A percentile compares a stretch with the other conserved stretches of the same genome.
Evolutionary conservation across 2,329 filamentous ascomycete species (phyloP).

Genomic region (Penicillium vulpinum): DNA sequence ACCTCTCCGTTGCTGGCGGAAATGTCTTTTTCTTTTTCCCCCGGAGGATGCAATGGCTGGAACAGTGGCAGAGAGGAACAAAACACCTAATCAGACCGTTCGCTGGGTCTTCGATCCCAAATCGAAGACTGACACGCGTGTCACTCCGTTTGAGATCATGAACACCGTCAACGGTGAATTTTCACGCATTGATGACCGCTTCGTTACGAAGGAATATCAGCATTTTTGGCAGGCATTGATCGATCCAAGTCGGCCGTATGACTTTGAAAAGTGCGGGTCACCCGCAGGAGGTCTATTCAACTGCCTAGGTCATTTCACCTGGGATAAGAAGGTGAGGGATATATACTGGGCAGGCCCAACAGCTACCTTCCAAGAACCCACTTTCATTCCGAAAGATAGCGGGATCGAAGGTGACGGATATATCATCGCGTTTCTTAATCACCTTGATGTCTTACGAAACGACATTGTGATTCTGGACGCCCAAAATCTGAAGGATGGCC

Average conservation of each 20-base stretch:
- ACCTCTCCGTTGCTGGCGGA: slow-evolving; percentile 33
- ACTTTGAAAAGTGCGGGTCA: slow-evolving; percentile 28
- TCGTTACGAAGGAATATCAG: slow-evolving; percentile 45
- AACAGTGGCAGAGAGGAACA: slow-evolving; percentile 13
- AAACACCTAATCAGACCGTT: slow-evolving; percentile 23
- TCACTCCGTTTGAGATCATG: no score
- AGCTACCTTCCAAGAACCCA: slow-evolving; percentile 32
- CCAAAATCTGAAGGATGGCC: slow-evolving; percentile 28
- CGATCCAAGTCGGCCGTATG: slow-evolving; percentile 27
- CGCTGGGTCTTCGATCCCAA: slow-evolving; percentile 35
- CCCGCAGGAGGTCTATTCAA: slow-evolving; percentile 25
- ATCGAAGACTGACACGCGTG: no score
- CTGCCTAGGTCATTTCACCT: slow-evolving; percentile 19
- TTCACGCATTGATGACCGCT: slow-evolving; percentile 32
- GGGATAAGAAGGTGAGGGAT: slow-evolving; percentile 17
- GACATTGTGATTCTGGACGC: slow-evolving; percentile 40
- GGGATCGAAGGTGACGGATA: slow-evolving; percentile 37
- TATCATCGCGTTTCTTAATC: slow-evolving; percentile 32
- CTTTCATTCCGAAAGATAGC: slow-evolving; percentile 27
- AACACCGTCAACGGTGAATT: no score
- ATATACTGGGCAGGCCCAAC: slow-evolving; percentile 30
- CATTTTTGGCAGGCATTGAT: slow-evolving; percentile 51
- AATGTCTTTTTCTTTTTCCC: slow-evolving; percentile 39
- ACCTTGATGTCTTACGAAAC: slow-evolving; percentile 42
- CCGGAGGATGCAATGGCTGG: slow-evolving; percentile 1